These are phyloP conservation scores for Dryadomyces quercus-mongolicae DNA, from an alignment of 2,329 filamentous ascomycete species.

Conservation along the genomic window DNA sequence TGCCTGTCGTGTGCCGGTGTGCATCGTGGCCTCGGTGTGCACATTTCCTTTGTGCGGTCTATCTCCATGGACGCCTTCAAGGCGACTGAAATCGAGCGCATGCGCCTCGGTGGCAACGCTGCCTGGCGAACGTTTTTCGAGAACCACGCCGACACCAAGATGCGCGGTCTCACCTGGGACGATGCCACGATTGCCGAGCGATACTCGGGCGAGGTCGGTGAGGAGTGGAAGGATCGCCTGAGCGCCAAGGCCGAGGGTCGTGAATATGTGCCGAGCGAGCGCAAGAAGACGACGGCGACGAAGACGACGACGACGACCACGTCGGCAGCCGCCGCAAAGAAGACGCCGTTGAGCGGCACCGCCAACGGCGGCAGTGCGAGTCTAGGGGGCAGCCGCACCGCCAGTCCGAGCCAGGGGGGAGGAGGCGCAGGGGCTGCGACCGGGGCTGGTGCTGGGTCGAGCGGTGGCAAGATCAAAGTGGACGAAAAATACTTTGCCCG, in stretches of 20 bases:
- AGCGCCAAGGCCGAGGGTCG: slow-evolving; percentile 77
- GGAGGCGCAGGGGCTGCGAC: not conserved
- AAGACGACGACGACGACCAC: slow-evolving; percentile 24
- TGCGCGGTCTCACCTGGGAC: slow-evolving; percentile 63
- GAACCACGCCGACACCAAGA: slow-evolving; percentile 51
- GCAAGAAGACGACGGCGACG: slow-evolving; percentile 27
- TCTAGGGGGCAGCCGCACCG: slow-evolving; percentile 13
- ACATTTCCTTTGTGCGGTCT: slow-evolving; percentile 95
- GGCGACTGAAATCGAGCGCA: slow-evolving; percentile 77
- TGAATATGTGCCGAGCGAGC: slow-evolving; percentile 69
- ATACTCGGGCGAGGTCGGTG: slow-evolving; percentile 79
- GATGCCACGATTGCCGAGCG: slow-evolving; percentile 81
- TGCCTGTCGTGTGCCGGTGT: slow-evolving; percentile 92
- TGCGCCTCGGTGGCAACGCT: slow-evolving; percentile 85
- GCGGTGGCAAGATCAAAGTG: slow-evolving; percentile 41
- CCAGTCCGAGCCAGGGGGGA: slow-evolving; percentile 14
- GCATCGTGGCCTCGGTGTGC: slow-evolving; percentile 87
- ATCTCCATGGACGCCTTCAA: slow-evolving; percentile 99
- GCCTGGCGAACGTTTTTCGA: slow-evolving; percentile 84
- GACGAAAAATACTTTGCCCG: slow-evolving; percentile 86
- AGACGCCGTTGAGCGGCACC: not conserved
- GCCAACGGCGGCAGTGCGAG: not conserved
- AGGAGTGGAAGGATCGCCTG: slow-evolving; percentile 89
- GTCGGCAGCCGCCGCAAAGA: slow-evolving; percentile 10
- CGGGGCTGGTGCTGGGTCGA: slow-evolving; percentile 7